Conservation (phyloP, 2,329 filamentous ascomycete genomes). For the Monilinia laxa region DNA sequence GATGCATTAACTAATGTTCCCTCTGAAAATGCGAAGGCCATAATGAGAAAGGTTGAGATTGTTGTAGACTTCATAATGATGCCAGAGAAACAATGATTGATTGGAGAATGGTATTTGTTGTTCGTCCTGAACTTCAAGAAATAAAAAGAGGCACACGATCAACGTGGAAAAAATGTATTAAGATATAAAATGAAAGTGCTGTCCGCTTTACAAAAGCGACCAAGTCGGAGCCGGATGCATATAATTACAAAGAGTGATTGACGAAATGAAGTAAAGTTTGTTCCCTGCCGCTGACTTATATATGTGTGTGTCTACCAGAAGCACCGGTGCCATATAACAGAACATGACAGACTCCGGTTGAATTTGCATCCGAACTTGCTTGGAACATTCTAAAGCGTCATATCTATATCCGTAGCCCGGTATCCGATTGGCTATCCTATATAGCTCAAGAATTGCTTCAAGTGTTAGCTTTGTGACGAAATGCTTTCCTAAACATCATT, state of each 20-base stretch:
- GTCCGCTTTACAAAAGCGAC: neutral
- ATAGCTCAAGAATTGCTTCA: neutral
- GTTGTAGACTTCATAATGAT: constrained; percentile 6
- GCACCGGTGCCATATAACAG: neutral
- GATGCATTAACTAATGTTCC: neutral
- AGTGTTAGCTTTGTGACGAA: neutral
- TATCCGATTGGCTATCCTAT: neutral
- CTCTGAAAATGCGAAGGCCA: neutral
- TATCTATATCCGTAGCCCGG: neutral
- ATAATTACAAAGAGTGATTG: neutral
- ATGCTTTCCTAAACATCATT: neutral
- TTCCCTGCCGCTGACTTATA: neutral
- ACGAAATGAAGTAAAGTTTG: neutral
- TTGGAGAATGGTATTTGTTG: neutral
- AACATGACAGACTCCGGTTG: neutral
- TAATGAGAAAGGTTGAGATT: neutral
- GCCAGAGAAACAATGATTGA: neutral
- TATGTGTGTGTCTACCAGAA: neutral
- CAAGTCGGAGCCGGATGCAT: neutral
- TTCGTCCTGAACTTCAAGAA: neutral
- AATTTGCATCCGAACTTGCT: too few species aligned
- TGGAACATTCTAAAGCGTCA: too few species aligned
- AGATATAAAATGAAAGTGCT: constrained; percentile 7
- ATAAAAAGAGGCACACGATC: constrained; percentile 9
- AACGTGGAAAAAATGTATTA: constrained; percentile 4